These are phyloP conservation scores for Xylaria longipes DNA, from an alignment of 495 filamentous ascomycete species.

Conservation along the genomic window DNA sequence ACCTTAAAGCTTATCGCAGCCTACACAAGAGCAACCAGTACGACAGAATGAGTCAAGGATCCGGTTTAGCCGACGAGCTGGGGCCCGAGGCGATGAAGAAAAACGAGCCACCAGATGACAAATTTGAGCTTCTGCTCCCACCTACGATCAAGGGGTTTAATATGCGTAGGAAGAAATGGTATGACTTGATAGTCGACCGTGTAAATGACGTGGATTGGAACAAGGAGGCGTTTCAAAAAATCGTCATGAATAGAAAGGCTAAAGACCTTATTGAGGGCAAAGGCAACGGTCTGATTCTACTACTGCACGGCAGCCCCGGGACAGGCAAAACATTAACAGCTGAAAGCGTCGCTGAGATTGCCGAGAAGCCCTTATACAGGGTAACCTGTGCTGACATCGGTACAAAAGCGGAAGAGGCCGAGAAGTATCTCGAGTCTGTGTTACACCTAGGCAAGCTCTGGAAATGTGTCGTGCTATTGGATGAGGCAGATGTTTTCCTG, in stretches of 20 bases:
- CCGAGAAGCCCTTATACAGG: not conserved
- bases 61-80: not conserved
- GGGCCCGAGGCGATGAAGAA: slow-evolving; percentile 1
- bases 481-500: slow-evolving; percentile 47
- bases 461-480: slow-evolving; percentile 37
- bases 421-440: slow-evolving; percentile 51
- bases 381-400: slow-evolving; percentile 23
- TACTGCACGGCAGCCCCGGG: not conserved
- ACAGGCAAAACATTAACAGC: not conserved
- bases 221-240: not conserved
- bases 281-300: not conserved
- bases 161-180: slow-evolving; percentile 23
- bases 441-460: slow-evolving; percentile 51
- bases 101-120: slow-evolving; percentile 9
- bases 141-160: slow-evolving; percentile 1
- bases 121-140: slow-evolving; percentile 10
- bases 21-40: no score
- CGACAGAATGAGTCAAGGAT: not conserved
- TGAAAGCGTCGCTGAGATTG: not conserved
- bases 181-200: slow-evolving; percentile 23
- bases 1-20: not conserved
- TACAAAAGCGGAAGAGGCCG: slow-evolving; percentile 46
- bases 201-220: not conserved
- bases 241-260: not conserved
- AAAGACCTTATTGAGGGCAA: not conserved